Base-by-base conservation (phyloP, 2,329 filamentous ascomycete species). In the Colletotrichum theobromicola region DNA sequence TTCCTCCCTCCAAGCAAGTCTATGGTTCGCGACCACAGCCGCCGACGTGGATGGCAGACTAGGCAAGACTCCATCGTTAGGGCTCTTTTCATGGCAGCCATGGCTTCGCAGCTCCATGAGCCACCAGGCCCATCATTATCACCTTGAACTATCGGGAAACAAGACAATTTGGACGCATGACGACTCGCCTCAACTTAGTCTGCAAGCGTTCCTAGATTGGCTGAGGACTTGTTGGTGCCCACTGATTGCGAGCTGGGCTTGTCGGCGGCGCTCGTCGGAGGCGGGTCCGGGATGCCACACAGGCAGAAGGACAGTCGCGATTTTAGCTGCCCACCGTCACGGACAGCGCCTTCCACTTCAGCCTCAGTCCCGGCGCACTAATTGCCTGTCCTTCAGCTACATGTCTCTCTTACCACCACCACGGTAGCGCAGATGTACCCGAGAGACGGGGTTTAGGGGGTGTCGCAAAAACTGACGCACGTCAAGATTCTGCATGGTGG, bases 151-250 rank as follows among this genome's bases (percentile, higher is more conserved):
- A 50, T 13, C 10, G n/a, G 28, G 18, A 68, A 24, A 67, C 68
- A 72, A 58, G 62, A 26, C 60, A 28, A 13, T 46, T 24, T 28
- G 34, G 32, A 57, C 50, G 63, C 34, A 75, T 72, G 72, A 75
- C 63, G 68, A 72, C 26, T 65, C 63, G 67, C 32, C 37, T 66
- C 67, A 62, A 58, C 42, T 64, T 63, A 63, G 57, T 63, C 72
- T 64, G 63, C 60, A 72, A 67, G 62, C 72, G 42, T 72, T 60
- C 32, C 55, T 42, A 42, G 35, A 61, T 28, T 32, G 24, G 42
- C 42, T 26, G 26, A 68, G 32, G 8, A 46, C 24, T 26, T 32
- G 50, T 46, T 50, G 63, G 58, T 64, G 57, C 32, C 50, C 24
- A 37, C 18, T 26, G 24, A 55, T 63, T 18, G 28, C 30, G 62